Percentiles rank a stretch among this genome's conserved stretches.
Conservation (phyloP, 176 grass and related monocot species). For the Carex scoparia region DNA sequence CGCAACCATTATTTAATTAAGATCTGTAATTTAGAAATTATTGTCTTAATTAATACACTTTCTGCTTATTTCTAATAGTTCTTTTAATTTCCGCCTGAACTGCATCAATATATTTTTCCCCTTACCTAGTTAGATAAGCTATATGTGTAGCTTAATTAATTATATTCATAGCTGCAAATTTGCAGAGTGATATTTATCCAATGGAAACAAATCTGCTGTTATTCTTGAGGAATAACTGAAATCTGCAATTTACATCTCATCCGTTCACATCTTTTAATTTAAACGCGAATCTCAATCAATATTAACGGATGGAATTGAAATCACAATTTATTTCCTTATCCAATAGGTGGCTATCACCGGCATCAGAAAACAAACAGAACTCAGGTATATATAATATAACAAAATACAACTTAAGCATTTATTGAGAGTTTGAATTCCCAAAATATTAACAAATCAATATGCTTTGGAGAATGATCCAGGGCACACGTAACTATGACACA, state of each 20-base stretch:
- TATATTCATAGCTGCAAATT: not conserved
- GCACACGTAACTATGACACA: constrained; percentile 1
- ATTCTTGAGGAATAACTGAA: too few relatives aligned
- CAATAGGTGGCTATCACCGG: not conserved
- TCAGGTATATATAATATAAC: not conserved
- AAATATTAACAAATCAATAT: not conserved
- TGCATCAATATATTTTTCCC: too few relatives aligned
- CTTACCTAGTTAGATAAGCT: not conserved
- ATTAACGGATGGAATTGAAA: too few relatives aligned
- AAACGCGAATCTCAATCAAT: too few relatives aligned
- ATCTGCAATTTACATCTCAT: too few relatives aligned
- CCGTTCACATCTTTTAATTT: too few relatives aligned
- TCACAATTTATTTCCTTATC: not conserved
- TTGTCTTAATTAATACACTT: too few relatives aligned
- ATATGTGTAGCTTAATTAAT: not conserved
- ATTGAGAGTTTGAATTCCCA: not conserved
- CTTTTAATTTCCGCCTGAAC: too few relatives aligned
- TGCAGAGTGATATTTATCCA: not conserved
- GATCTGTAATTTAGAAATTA: too few relatives aligned
- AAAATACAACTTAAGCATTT: not conserved
- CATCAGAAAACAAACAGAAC: not conserved
- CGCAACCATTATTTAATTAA: too few relatives aligned
- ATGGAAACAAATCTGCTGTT: too few relatives aligned
- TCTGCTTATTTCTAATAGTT: too few relatives aligned
- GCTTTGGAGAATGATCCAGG: not conserved